Base-by-base conservation (phyloP, 306 rosid genomes). In the Fragaria ananassa region DNA sequence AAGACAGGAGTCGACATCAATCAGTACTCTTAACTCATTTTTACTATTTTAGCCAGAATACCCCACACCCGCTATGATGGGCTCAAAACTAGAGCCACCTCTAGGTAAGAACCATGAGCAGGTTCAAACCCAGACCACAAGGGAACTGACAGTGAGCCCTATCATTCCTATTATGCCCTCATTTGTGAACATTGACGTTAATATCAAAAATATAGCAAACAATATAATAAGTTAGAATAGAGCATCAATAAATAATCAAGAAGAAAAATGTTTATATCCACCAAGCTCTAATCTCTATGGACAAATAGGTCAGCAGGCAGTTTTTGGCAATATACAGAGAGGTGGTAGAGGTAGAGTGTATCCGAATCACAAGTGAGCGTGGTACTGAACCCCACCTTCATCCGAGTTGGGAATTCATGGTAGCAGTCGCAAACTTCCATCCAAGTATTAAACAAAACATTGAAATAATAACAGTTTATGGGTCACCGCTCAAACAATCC, bases 11-110 rank as follows among this genome's bases (percentile, higher is more conserved):
- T 19, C 42, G 8, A 65, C 42, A 17, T 18, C 27, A 8, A 15
- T 77, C 65, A 69, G 51, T 72, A 61, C 72, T 25, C 47, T 67
- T 27, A 47, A 77, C 76, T 31, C 44, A 14, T 31, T 34, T 60
- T 58, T 63, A 14, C 8, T 15, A 31, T 29, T 23, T 10, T 57
- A 62, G 21, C 68, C 41, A 62, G 42, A 62, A 15, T 31, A n/a
- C 68, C 68, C 4, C 21, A 62, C 3, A 29, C 27, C 11, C 9
- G 0, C 65, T 60, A 29, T 10, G 39, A 60, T 60, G 67, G 19
- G n/a, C 41, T 5, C 19, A 29, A 61, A 61, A 25, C 19, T 27
- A 25, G 19, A 8, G 37, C 66, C 18, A 5, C 8, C 37, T 60
- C 39, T 57, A 60, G 14, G 62, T 23, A 54, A 8, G 19, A 25